Evolutionary conservation across 2,329 filamentous ascomycete species (phyloP).

Genomic region (Talaromyces sp.): DNA sequence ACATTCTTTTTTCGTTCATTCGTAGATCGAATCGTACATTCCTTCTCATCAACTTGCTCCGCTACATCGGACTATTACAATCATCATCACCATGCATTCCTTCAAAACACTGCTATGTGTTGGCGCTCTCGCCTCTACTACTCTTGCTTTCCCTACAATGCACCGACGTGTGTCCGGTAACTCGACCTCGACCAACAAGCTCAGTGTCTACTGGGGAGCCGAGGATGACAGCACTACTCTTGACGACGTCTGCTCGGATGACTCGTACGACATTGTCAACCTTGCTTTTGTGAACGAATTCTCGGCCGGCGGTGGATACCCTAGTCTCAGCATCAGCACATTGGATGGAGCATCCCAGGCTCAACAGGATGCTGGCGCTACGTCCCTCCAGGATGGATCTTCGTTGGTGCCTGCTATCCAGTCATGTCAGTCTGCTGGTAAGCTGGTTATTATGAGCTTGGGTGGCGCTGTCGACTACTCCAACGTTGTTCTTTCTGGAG

Average conservation of each 20-base stretch:
- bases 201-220: conserved; percentile 9
- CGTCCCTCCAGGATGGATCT: conserved; percentile 27
- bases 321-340: conserved; percentile 2
- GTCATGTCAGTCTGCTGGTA: conserved; percentile 37
- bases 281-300: conserved; percentile 37
- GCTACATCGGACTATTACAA: neutral
- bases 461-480: conserved; percentile 39
- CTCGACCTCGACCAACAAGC: conserved; percentile 1
- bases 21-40: neutral
- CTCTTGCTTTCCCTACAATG: conserved; percentile 4
- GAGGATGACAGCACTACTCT: conserved; percentile 10
- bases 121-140: neutral
- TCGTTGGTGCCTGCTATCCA: conserved; percentile 35
- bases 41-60: neutral
- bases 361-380: conserved; percentile 8
- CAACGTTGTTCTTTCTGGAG: conserved; percentile 3
- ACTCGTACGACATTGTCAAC: conserved; percentile 35
- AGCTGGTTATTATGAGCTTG: conserved; percentile 43
- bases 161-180: neutral
- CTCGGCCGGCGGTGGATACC: conserved; percentile 21
- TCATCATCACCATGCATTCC: conserved; percentile 1
- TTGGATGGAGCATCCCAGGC: conserved; percentile 4
- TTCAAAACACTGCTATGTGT: conserved; percentile 1
- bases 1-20: neutral
- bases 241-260: conserved; percentile 7